Base-by-base conservation (phyloP, 1,284 basidiomycete genomes). In the Takashimella koratensis region DNA sequence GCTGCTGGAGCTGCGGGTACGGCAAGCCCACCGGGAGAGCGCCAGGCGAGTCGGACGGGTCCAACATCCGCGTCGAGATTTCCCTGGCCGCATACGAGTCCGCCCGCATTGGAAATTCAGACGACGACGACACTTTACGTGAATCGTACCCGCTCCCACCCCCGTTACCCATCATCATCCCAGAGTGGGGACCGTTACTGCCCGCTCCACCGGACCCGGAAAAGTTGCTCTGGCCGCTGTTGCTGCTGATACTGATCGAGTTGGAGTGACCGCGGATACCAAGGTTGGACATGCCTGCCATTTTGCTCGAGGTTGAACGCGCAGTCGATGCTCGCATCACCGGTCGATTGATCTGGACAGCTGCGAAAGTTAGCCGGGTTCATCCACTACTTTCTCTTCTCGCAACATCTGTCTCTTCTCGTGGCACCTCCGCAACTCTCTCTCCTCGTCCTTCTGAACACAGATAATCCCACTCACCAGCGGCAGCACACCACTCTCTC, bases 401-500 rank as follows among this genome's bases (percentile, higher is more conserved):
- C n/a, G n/a, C n/a, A n/a, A n/a, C n/a, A n/a, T n/a, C n/a, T n/a
- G n/a, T n/a, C n/a, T n/a, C n/a, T n/a, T n/a, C n/a, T n/a, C n/a
- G n/a, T n/a, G n/a, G n/a, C n/a, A n/a, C n/a, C n/a, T n/a, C n/a
- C n/a, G n/a, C n/a, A n/a, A n/a, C n/a, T n/a, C n/a, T n/a, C n/a
- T n/a, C n/a, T n/a, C n/a, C n/a, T n/a, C n/a, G n/a, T n/a, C n/a
- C n/a, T n/a, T n/a, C n/a, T n/a, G n/a, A n/a, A n/a, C n/a, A n/a
- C n/a, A n/a, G n/a, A n/a, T n/a, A n/a, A n/a, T n/a, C n/a, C 8
- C 30, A 74, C 80, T 52, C 66, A 88, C 88, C 80, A 54, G 80
- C 81, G 46, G 81, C 80, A 30, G 76, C 62, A 44, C 90, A 78
- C 92, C 91, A 94, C 22, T 87, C 85, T 13, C 78, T 77, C 55